Base-by-base conservation (phyloP, 2,329 filamentous ascomycete genomes). In the Fusarium ramigenum region DNA sequence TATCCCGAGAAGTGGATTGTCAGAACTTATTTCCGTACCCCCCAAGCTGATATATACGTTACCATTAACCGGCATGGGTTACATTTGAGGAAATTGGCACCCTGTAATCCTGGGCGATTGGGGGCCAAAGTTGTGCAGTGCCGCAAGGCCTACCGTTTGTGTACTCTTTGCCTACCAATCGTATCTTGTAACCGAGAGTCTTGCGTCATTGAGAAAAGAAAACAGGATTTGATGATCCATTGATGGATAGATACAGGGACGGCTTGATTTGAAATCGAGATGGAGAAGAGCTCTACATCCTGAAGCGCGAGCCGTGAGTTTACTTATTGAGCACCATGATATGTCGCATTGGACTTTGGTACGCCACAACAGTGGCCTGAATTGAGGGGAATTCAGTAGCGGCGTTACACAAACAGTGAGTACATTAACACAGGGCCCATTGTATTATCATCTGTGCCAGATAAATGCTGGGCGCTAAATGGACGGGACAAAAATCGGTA, bases 241-340 rank as follows among this genome's bases (percentile, higher is more conserved):
- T 16, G 11, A 2, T 47, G 3, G 9, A 30, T 7, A 5, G 5
- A 30, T 3, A 9, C 32, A 32, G 10, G 19, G 14, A 21, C 4
- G 28, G 32, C 9, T 32, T 3, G 16, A 32, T 9, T 0, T 9
- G 14, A 2, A 6, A 4, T 30, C 2, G 2, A 30, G 28, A 16
- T 3, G 18, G 6, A n/a, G 4, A 49, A 30, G 3, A n/a, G 7
- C 15, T 12, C 10, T n/a, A 7, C 12, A 18, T 15, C 0, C 7
- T 23, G 21, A n/a, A 49, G 28, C 7, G 15, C 9, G 19, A 18
- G 46, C 4, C 0, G 5, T 30, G 4, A 15, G 4, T 9, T 9
- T n/a, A 8, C 9, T 7, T 9, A n/a, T 12, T 2, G 15, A 14
- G 46, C 19, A 34, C 32, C 5, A 15, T 5, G 14, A 34, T 34